phyloP scores from a whole-genome alignment of 2,329 filamentous ascomycete genomes.

The Plenodomus lindquistii region DNA sequence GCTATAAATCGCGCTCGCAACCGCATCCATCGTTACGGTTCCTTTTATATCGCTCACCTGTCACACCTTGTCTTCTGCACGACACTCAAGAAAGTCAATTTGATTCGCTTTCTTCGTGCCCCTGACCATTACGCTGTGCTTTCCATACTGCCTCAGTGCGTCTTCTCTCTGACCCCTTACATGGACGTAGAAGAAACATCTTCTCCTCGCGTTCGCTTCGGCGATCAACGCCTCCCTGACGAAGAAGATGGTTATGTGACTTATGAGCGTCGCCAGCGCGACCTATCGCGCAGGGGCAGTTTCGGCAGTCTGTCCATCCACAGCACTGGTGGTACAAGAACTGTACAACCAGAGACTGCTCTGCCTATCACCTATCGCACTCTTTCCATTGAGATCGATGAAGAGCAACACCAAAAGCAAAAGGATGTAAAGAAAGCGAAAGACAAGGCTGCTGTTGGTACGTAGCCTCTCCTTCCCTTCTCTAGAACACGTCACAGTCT shows the following conservation, averaged over 20 bases:
- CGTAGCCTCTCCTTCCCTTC: background rate
- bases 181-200: slow-evolving; percentile 36
- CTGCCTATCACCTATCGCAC: slow-evolving; percentile 52
- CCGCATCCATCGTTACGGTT: slow-evolving; percentile 5
- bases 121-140: slow-evolving; percentile 9
- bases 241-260: slow-evolving; percentile 40
- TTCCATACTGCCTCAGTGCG: slow-evolving; percentile 7
- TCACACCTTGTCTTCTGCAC: slow-evolving; percentile 2
- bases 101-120: background rate
- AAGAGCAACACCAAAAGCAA: slow-evolving; percentile 35
- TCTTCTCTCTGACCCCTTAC: slow-evolving; percentile 1
- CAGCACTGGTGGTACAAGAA: slow-evolving; percentile 38
- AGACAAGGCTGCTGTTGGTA: slow-evolving; percentile 41
- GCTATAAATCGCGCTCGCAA: slow-evolving; percentile 13
- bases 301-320: slow-evolving; percentile 40
- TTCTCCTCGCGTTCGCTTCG: slow-evolving; percentile 22
- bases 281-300: slow-evolving; percentile 41
- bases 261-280: slow-evolving; percentile 26
- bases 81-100: background rate
- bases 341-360: slow-evolving; percentile 48
- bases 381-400: slow-evolving; percentile 50
- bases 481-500: background rate
- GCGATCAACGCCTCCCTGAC: slow-evolving; percentile 26
- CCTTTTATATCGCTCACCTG: slow-evolving; percentile 4
- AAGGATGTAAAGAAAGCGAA: slow-evolving; percentile 36